Conservation (phyloP, 1,284 basidiomycete genomes). For the Ceratobasidium sp. region DNA sequence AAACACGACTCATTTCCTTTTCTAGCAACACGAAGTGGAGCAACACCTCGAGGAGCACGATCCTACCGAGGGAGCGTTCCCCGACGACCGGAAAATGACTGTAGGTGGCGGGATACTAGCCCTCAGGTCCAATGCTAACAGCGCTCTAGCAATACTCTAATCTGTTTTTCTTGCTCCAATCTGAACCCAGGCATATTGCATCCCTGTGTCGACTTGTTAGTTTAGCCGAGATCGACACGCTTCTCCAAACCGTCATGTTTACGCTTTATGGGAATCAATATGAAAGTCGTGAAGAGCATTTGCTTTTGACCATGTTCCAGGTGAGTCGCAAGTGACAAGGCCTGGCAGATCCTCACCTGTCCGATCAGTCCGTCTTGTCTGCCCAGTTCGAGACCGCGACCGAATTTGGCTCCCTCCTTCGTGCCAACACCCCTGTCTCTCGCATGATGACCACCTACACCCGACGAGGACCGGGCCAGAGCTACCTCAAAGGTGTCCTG, state of each 20-base stretch:
- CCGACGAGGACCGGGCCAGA: constrained; percentile 95
- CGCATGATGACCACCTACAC: constrained; percentile 99
- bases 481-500: constrained; percentile 94
- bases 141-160: constrained; percentile 88
- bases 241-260: constrained; percentile 99
- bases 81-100: constrained; percentile 87
- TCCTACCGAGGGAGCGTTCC: constrained; percentile 84
- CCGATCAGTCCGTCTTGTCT: constrained; percentile 69
- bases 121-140: not conserved
- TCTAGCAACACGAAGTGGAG: constrained; percentile 89
- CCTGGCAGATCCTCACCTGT: not conserved
- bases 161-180: constrained; percentile 97
- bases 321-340: constrained; percentile 47
- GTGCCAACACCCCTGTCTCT: constrained; percentile 98
- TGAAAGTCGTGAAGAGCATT: constrained; percentile 97
- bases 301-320: constrained; percentile 97
- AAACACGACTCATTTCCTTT: not conserved
- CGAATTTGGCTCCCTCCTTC: constrained; percentile 95
- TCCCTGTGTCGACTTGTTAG: constrained; percentile 96
- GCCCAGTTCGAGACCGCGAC: constrained; percentile 98
- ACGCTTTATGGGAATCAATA: constrained; percentile 99
- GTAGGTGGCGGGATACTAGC: constrained; percentile 44
- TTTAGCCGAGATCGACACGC: constrained; percentile 95
- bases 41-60: constrained; percentile 95
- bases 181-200: constrained; percentile 96